Conservation (phyloP, 768 basidiomycete species). For the Kwoniella dejecticola region DNA sequence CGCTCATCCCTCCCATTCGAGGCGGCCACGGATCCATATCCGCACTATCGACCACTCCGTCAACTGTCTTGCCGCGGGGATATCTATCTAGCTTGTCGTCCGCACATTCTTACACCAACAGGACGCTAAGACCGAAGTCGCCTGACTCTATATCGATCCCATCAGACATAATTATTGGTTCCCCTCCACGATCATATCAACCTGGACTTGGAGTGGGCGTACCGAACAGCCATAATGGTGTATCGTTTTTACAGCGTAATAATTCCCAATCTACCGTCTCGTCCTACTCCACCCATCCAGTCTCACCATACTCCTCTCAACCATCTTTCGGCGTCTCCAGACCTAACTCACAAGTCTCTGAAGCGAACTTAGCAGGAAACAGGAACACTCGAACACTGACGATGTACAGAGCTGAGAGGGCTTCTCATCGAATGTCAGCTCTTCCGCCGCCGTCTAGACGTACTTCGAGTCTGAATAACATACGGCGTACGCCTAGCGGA, state of each 20-base stretch:
- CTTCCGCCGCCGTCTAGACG: background rate
- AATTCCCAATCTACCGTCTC: constrained; percentile 6
- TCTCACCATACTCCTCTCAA: constrained; percentile 7
- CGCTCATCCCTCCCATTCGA: background rate
- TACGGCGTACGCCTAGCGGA: background rate
- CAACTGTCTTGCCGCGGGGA: background rate
- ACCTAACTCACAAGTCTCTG: constrained; percentile 3
- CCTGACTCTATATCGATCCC: constrained; percentile 4
- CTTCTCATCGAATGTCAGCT: background rate
- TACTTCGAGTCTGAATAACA: background rate
- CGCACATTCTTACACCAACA: background rate
- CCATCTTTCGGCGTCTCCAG: constrained; percentile 8
- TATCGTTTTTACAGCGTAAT: background rate
- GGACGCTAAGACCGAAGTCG: constrained; percentile 1
- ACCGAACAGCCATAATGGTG: background rate
- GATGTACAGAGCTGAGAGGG: constrained; percentile 3
- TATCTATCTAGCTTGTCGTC: constrained; percentile 7
- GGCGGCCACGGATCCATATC: constrained; percentile 5
- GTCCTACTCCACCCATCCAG: constrained; percentile 1
- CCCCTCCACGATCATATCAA: background rate
- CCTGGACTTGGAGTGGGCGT: background rate
- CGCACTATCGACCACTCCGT: background rate
- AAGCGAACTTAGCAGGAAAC: background rate
- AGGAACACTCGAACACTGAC: constrained; percentile 7
- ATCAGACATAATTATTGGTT: constrained; percentile 5